A percentile compares a stretch with the other conserved stretches of the same genome.
Evolutionary conservation across 108 stramenopile genomes (phyloP).

Genomic region (Aurantiochytrium sp.): DNA sequence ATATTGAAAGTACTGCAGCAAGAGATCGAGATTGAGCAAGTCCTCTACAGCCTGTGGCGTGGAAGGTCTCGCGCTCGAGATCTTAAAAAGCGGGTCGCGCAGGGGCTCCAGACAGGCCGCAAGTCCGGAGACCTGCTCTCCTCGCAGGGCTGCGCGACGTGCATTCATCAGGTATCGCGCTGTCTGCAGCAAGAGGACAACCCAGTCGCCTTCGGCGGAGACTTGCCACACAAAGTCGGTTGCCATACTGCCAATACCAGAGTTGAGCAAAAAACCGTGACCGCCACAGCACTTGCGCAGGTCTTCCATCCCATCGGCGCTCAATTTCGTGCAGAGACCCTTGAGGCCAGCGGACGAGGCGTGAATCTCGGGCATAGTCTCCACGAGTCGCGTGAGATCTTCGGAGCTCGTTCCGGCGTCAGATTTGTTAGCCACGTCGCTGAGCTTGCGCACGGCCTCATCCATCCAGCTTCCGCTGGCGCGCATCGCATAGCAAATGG

Average conservation of each 20-base stretch:
- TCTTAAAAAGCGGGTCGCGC: not conserved
- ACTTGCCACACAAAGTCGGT: constrained; percentile 14
- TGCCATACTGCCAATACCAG: not conserved
- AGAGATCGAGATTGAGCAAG: constrained; percentile 35
- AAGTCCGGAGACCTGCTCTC: not conserved
- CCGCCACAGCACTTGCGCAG: constrained; percentile 44
- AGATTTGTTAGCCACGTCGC: not conserved
- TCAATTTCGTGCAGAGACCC: constrained; percentile 27
- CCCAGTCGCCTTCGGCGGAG: constrained; percentile 18
- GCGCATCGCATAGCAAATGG: constrained; percentile 36
- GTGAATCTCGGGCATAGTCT: constrained; percentile 22
- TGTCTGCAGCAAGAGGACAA: constrained; percentile 22
- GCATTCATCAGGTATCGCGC: not conserved
- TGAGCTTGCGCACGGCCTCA: not conserved
- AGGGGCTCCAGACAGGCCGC: not conserved
- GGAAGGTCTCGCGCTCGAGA: constrained; percentile 4
- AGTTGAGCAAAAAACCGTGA: constrained; percentile 31
- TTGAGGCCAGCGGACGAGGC: constrained; percentile 40
- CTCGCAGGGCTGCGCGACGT: not conserved
- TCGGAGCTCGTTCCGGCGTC: not conserved
- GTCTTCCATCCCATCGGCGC: constrained; percentile 32
- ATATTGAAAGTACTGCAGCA: constrained; percentile 60
- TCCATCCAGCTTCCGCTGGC: constrained; percentile 26
- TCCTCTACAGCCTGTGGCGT: constrained; percentile 30
- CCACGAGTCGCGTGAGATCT: not conserved